Evolutionary conservation across 768 basidiomycete genomes (phyloP), one percentile per base, ranked within the genome.

Genomic region (Mycena belliarum): DNA sequence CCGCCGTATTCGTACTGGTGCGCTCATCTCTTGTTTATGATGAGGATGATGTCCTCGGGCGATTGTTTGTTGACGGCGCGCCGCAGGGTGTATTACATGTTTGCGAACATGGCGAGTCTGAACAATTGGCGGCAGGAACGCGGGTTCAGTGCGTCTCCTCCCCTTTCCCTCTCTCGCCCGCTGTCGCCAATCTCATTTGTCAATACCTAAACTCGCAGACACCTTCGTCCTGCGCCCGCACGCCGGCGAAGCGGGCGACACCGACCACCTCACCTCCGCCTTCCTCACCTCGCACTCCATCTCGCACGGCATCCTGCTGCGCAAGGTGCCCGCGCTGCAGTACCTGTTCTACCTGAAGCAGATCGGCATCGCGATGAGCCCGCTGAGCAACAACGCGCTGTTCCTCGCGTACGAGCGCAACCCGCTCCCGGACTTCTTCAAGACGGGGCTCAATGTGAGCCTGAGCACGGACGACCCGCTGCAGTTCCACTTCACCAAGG

Each of bases 401-500:
- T 99, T 99, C 78, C 77, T 99, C 68, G 89, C 92, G 3, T 98
- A 98, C 66, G 97, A 99, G 75, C 81, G 97, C 41, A 99, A 99
- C 68, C 97, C 97, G 0, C 82, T 99, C 37, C 95, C 94, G 6
- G 94, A 96, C 66, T 99, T 96, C 75, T 98, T 98, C 83, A 89
- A 93, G 71, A 88, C 89, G 0, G 97, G 97, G 21, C 76, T 99
- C 63, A 98, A 98, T 70, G 93, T 98, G 61, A 95, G 93, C 70
- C 74, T 98, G 73, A 96, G 95, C 63, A 98, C 96, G 1, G 96
- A 98, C 72, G 93, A 95, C 69, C 94, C 93, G 5, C 76, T 95
- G 37, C 96, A 98, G 74, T 97, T 99, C 76, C 96, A 98, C 75
- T 97, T 98, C 74, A 98, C 97, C 28, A 97, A 97, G 81, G 95